Evolutionary conservation across 2,329 filamentous ascomycete species (phyloP).

Genomic region (Colletotrichum phormii): DNA sequence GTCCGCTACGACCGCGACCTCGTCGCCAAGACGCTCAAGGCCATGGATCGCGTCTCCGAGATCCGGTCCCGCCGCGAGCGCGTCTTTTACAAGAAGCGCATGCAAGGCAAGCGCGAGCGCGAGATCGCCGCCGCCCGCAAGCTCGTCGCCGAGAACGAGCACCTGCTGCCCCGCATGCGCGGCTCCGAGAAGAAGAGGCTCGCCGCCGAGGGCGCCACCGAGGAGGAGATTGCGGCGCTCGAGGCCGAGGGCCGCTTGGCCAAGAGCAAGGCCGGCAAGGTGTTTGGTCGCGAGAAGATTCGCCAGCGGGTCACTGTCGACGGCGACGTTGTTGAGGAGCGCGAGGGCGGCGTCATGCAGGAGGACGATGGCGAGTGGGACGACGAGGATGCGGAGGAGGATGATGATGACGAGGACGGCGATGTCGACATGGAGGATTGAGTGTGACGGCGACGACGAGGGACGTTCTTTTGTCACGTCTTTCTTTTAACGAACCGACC

Average conservation of each 20-base stretch:
- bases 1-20: constrained; percentile 96
- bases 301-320: constrained; percentile 51
- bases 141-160: constrained; percentile 91
- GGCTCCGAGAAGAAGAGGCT: constrained; percentile 71
- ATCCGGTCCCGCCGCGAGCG: constrained; percentile 86
- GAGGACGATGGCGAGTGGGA: constrained; percentile 38
- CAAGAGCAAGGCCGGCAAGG: constrained; percentile 47
- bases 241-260: constrained; percentile 49
- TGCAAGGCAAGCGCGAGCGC: constrained; percentile 89
- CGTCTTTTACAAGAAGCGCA: constrained; percentile 92
- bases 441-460: not conserved
- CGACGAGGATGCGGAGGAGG: constrained; percentile 37
- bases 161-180: constrained; percentile 83
- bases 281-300: constrained; percentile 57
- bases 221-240: constrained; percentile 61
- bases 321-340: constrained; percentile 48
- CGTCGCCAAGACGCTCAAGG: constrained; percentile 86
- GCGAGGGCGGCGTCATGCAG: constrained; percentile 36
- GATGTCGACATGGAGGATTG: constrained; percentile 48
- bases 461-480: not conserved
- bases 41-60: constrained; percentile 91
- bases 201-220: constrained; percentile 60
- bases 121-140: constrained; percentile 85
- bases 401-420: constrained; percentile 42
- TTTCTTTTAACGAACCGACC: not conserved